Conservation (phyloP, 2,329 filamentous ascomycete genomes). For the Helicocarpus griseus region DNA sequence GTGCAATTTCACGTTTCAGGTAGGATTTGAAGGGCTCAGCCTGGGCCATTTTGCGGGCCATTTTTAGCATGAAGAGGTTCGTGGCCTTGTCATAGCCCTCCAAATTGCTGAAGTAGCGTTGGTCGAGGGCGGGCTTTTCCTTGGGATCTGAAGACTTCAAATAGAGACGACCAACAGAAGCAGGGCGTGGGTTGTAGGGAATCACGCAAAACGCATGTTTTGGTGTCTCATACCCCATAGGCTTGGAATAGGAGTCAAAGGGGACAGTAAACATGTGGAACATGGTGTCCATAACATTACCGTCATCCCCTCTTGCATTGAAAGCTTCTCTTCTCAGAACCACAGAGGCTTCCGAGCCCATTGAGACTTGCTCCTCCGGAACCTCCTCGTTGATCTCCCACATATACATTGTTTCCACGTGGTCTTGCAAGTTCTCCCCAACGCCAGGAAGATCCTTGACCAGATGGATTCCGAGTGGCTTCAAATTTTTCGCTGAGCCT, state of each 20-base stretch:
- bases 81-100: background rate
- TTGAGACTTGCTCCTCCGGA: background rate
- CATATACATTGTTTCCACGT: background rate
- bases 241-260: background rate
- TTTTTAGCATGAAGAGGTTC: background rate
- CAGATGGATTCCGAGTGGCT: background rate
- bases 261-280: background rate
- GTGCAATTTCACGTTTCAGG: background rate
- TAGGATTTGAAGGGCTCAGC: background rate
- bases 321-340: background rate
- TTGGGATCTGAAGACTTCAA: background rate
- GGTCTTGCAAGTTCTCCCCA: background rate
- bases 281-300: background rate
- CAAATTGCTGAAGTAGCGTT: background rate
- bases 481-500: background rate
- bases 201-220: background rate
- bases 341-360: background rate
- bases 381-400: background rate
- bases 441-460: background rate
- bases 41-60: background rate
- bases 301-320: background rate
- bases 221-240: background rate
- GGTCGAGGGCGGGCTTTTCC: background rate
- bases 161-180: background rate
- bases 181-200: background rate